A percentile compares a stretch with the other conserved stretches of the same genome.
Conservation (phyloP, 306 rosid species). For the Dryas alaskensis region DNA sequence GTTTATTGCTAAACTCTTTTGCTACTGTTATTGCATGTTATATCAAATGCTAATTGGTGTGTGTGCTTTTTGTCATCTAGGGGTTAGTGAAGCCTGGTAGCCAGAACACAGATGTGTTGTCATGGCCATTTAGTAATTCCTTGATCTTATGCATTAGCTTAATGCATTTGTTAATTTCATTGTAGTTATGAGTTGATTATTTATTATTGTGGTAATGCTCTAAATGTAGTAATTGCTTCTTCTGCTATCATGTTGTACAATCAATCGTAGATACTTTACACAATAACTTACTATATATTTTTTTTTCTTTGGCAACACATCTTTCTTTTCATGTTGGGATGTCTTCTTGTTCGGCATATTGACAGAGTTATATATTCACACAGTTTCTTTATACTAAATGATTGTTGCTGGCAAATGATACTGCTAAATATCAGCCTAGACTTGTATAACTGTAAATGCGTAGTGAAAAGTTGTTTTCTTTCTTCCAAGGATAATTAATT, state of each 20-base stretch:
- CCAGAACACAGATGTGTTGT: slow-evolving; percentile 65
- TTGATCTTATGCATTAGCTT: slow-evolving; percentile 51
- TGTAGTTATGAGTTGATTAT: slow-evolving; percentile 21
- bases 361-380: neutral
- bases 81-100: slow-evolving; percentile 75
- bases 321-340: neutral
- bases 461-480: neutral
- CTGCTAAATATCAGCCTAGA: too few relatives aligned
- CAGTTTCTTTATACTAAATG: neutral
- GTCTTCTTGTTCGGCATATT: neutral
- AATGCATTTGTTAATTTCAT: slow-evolving; percentile 32
- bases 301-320: neutral
- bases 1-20: slow-evolving; percentile 7
- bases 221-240: slow-evolving; percentile 1
- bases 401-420: neutral
- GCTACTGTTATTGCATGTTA: slow-evolving; percentile 26
- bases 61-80: slow-evolving; percentile 53
- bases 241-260: neutral
- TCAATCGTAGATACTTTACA: neutral
- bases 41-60: slow-evolving; percentile 47
- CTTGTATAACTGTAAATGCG: neutral
- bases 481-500: too few relatives aligned
- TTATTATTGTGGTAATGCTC: slow-evolving; percentile 14
- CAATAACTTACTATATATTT: neutral
- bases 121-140: slow-evolving; percentile 64